Percentiles rank a stretch among this genome's conserved stretches.
Conservation (phyloP, 768 basidiomycete genomes). For the Mycena belliarum region DNA sequence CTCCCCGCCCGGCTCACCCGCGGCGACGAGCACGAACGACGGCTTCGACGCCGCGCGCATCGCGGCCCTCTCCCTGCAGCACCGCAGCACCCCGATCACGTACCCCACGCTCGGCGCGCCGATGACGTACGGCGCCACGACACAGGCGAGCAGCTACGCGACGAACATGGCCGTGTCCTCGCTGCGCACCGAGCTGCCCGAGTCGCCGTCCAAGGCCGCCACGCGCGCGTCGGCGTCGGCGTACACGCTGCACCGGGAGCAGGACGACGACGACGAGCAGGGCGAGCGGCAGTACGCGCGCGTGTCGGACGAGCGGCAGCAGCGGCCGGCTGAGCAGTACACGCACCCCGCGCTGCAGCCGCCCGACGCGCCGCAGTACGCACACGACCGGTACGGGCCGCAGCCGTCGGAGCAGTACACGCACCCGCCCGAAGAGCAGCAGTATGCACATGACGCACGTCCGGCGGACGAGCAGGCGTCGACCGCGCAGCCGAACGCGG, state of each 20-base stretch:
- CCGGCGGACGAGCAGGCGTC: too few relatives aligned
- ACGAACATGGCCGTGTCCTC: slow-evolving; percentile 12
- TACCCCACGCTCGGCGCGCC: slow-evolving; percentile 14
- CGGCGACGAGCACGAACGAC: too few relatives aligned
- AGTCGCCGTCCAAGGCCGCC: slow-evolving; percentile 6
- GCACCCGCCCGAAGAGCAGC: too few relatives aligned
- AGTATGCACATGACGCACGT: too few relatives aligned
- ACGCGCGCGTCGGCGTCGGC: neutral
- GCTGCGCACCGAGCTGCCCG: slow-evolving; percentile 15
- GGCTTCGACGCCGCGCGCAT: neutral
- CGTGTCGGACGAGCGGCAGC: too few relatives aligned
- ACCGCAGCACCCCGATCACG: slow-evolving; percentile 6
- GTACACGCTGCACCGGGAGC: neutral
- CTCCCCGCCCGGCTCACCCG: neutral
- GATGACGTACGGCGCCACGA: neutral
- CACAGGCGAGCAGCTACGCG: slow-evolving; percentile 1
- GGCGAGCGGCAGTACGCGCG: neutral
- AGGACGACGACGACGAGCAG: neutral
- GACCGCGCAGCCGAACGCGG: too few relatives aligned
- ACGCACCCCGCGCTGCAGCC: too few relatives aligned
- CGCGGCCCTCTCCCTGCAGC: neutral
- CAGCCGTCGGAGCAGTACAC: neutral
- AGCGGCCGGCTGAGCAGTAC: too few relatives aligned
- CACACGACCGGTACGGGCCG: neutral
- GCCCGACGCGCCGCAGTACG: neutral